Evolutionary conservation across 1,284 basidiomycete species (phyloP).

Genomic region (Xerocomus cyaneibrunnescens): DNA sequence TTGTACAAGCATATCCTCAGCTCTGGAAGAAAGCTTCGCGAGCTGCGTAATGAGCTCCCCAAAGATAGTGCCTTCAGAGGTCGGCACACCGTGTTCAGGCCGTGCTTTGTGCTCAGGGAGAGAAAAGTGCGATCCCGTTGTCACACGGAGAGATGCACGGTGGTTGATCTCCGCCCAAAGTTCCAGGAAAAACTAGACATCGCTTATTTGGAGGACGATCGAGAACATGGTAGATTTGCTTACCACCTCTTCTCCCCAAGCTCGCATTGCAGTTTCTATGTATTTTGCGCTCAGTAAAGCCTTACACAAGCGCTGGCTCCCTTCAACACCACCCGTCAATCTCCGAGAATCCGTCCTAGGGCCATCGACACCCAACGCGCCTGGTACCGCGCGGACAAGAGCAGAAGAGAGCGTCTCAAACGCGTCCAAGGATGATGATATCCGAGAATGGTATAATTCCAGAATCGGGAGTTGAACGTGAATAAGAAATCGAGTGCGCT

Average conservation of each 20-base stretch:
- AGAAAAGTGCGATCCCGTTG: constrained; percentile 46
- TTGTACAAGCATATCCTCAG: constrained; percentile 83
- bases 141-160: constrained; percentile 52
- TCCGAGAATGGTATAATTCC: constrained; percentile 72
- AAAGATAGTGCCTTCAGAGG: constrained; percentile 69
- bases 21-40: constrained; percentile 57
- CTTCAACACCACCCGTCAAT: constrained; percentile 77
- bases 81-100: constrained; percentile 8
- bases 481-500: constrained; percentile 82
- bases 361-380: constrained; percentile 65
- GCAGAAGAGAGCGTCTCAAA: constrained; percentile 89
- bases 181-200: constrained; percentile 80
- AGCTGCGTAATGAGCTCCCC: constrained; percentile 71
- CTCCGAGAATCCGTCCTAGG: constrained; percentile 56
- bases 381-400: constrained; percentile 88
- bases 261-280: constrained; percentile 62
- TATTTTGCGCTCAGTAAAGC: constrained; percentile 78
- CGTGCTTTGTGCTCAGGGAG: constrained; percentile 45
- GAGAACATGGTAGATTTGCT: constrained; percentile 27
- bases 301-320: constrained; percentile 78
- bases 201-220: background rate
- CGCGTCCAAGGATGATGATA: constrained; percentile 85
- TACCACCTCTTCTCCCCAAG: constrained; percentile 87
- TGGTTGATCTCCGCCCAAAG: constrained; percentile 77
- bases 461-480: constrained; percentile 85